Conservation (phyloP, 495 filamentous ascomycete species). For the Penicillium taxi region DNA sequence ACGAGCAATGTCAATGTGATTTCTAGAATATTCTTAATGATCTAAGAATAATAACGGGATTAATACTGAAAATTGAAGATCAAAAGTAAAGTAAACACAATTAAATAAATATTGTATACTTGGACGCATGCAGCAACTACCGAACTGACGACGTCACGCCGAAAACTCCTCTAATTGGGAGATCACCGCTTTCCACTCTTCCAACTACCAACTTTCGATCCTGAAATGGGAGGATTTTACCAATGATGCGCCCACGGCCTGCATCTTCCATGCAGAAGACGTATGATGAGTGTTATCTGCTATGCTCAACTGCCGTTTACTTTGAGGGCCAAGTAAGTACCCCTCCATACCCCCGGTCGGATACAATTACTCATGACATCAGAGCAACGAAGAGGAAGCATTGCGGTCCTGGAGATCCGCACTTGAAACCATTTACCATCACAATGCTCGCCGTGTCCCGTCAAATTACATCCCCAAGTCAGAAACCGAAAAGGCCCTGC, state of each 20-base stretch:
- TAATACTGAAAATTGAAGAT: not conserved
- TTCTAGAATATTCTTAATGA: slow-evolving; percentile 2
- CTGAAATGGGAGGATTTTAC: slow-evolving; percentile 23
- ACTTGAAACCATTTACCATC: slow-evolving; percentile 83
- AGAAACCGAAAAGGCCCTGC: slow-evolving; percentile 78
- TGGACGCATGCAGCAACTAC: slow-evolving; percentile 21
- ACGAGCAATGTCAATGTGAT: slow-evolving; percentile 24
- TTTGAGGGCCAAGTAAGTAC: slow-evolving; percentile 75
- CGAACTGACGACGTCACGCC: slow-evolving; percentile 41
- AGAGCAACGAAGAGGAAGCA: slow-evolving; percentile 92
- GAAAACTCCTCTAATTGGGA: slow-evolving; percentile 22
- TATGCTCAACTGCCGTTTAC: slow-evolving; percentile 90
- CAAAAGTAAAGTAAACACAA: slow-evolving; percentile 2
- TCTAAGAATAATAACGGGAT: no score
- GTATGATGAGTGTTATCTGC: slow-evolving; percentile 91
- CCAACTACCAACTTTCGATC: slow-evolving; percentile 11
- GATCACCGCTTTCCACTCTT: slow-evolving; percentile 17
- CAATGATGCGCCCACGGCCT: slow-evolving; percentile 75
- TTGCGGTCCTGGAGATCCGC: slow-evolving; percentile 86
- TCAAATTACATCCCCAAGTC: slow-evolving; percentile 62
- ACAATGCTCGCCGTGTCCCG: slow-evolving; percentile 67
- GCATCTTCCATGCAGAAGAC: slow-evolving; percentile 87
- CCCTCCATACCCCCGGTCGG: slow-evolving; percentile 7
- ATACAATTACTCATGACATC: slow-evolving; percentile 14
- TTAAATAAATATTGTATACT: not conserved